Evolutionary conservation across 2,329 filamentous ascomycete genomes (phyloP).

Genomic region (Alternaria sp.): DNA sequence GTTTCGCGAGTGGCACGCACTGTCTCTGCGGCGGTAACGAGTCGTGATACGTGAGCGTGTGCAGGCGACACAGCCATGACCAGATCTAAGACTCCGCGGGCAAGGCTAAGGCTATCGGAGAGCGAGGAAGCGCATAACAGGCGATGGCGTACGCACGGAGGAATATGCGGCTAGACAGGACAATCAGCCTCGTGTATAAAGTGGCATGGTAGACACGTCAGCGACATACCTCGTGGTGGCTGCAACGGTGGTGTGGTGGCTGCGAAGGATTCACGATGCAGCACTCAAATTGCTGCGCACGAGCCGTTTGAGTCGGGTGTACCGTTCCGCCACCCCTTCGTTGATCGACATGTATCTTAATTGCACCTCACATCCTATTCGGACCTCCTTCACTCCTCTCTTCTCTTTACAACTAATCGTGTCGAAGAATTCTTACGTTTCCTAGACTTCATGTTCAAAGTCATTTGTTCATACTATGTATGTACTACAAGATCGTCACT

Average conservation of each 20-base stretch:
- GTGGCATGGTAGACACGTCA: not conserved
- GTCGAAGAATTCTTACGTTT: not conserved
- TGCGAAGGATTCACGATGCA: slow-evolving; percentile 32
- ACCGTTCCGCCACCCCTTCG: slow-evolving; percentile 17
- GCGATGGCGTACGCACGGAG: not conserved
- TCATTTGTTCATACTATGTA: not conserved
- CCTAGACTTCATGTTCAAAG: not conserved
- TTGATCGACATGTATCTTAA: slow-evolving; percentile 28
- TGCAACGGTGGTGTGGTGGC: slow-evolving; percentile 22
- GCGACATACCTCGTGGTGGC: slow-evolving; percentile 12
- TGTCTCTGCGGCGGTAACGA: not conserved
- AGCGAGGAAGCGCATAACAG: slow-evolving; percentile 14
- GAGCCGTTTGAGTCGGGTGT: slow-evolving; percentile 13
- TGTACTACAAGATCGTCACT: not conserved
- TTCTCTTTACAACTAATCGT: not conserved
- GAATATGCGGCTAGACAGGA: not conserved
- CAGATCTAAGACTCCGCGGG: not conserved
- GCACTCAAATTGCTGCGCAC: slow-evolving; percentile 19
- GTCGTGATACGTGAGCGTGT: not conserved
- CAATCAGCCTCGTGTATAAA: not conserved
- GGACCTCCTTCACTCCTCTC: not conserved
- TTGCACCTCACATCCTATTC: slow-evolving; percentile 25
- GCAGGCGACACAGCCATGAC: slow-evolving; percentile 8
- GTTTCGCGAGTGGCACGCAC: not conserved
- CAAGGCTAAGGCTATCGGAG: slow-evolving; percentile 3